A percentile compares a stretch with the other conserved stretches of the same genome.
Evolutionary conservation across 106 monocot species (phyloP).

Genomic region (Vanilla planifolia): DNA sequence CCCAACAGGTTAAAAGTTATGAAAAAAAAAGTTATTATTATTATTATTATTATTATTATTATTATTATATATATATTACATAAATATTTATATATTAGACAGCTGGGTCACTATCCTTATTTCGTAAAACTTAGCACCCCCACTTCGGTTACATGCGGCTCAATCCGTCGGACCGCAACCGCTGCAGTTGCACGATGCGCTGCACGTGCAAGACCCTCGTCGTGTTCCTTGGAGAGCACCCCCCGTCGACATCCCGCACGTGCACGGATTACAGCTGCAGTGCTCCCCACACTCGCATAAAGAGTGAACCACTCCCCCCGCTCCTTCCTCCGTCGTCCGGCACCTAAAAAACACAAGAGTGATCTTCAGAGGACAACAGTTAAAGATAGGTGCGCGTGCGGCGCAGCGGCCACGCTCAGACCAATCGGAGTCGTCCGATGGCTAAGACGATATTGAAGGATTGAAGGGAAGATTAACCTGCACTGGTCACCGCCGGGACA

Average conservation of each 20-base stretch:
- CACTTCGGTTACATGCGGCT: no score
- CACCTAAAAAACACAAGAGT: constrained; percentile 1
- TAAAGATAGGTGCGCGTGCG: no score
- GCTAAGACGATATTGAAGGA: not conserved
- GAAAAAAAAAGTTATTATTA: no score
- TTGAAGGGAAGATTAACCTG: constrained; percentile 6
- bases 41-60: no score
- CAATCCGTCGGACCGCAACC: constrained; percentile 2
- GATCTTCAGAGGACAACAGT: not conserved
- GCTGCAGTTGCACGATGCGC: constrained; percentile 22
- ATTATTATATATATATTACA: no score
- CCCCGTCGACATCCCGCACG: constrained; percentile 12
- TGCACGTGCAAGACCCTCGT: constrained; percentile 22
- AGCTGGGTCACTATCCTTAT: no score
- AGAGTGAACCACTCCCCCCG: constrained; percentile 9
- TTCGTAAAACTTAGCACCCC: no score
- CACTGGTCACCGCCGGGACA: constrained; percentile 22
- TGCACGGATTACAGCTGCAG: constrained; percentile 47
- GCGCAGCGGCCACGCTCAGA: no score
- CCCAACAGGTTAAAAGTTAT: no score
- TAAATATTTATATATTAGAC: no score
- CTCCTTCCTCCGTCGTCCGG: constrained; percentile 11
- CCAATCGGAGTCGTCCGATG: no score
- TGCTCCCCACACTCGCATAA: constrained; percentile 38
- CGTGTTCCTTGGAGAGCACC: not conserved